Evolutionary conservation across 2,329 filamentous ascomycete species (phyloP), one percentile per base, ranked within the genome.

Genomic region (Aspergillus hortae): DNA sequence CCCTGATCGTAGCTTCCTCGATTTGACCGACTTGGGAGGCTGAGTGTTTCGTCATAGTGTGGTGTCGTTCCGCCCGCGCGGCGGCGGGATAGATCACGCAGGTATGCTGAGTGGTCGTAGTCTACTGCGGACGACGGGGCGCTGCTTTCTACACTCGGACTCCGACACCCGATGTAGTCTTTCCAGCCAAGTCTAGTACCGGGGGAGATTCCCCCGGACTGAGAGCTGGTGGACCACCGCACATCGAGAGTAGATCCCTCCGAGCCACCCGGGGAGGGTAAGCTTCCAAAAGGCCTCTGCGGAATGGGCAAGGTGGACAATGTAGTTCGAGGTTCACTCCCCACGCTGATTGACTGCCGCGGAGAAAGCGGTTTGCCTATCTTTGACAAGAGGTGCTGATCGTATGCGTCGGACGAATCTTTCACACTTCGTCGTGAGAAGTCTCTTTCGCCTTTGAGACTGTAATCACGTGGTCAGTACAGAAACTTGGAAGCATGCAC

Each of bases 1-100:
- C 77, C 76, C 46, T 82, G 81, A 57, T 87, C 84, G 70, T 85
- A 85, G 64, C 82, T 85, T 44, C 83, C 81, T 51, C 82, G 76
- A 54, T 83, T 79, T 14, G 81, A 81, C 44, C 75, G 71, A 57
- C 74, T 77, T 14, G 76, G 71, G 38, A 80, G 58, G 55, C 77
- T 79, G 27, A 74, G 71, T 40, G 68, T 67, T 51, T 83, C 81
- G 52, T 85, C 81, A 27, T 63, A 52, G 54, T 75, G 69, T 19
- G 73, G 68, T 2, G 74, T 74, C 11, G 78, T 78, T 53, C 75
- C 73, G 59, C 75, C 77, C 36, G 73, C 74, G 55, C 78, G 78
- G 21, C 77, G 76, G 56, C 76, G 70, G 38, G 58, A 57, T 17
- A 59, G 49, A 45, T 69, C 66, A 33, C 67, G 68, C 44, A 68